These are phyloP conservation scores for Leishmania gerbilli DNA, from an alignment of 208 protist species.

Conservation along the genomic window DNA sequence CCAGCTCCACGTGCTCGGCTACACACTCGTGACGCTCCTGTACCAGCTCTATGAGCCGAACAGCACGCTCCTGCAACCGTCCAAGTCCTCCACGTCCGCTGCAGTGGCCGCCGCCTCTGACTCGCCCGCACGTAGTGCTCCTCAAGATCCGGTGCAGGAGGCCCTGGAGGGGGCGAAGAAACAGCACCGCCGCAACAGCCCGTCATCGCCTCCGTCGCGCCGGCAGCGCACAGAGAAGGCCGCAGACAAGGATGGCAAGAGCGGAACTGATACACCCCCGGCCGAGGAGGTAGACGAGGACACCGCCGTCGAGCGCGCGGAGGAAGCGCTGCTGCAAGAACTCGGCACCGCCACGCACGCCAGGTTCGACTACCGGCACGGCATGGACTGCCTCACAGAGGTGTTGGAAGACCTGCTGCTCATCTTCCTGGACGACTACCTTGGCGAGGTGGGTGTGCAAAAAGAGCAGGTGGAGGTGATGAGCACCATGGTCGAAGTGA, in stretches of 20 bases:
- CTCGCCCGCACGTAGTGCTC: background rate
- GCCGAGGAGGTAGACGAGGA: constrained; percentile 23
- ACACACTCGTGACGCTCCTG: constrained; percentile 89
- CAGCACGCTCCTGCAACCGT: constrained; percentile 36
- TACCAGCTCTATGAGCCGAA: constrained; percentile 89
- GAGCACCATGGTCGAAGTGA: constrained; percentile 92
- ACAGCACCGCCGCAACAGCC: constrained; percentile 11
- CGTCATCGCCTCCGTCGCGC: constrained; percentile 10
- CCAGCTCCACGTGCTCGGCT: constrained; percentile 92
- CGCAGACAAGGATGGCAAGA: constrained; percentile 7
- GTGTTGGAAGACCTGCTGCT: constrained; percentile 77
- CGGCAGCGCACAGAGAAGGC: constrained; percentile 15
- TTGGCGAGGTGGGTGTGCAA: constrained; percentile 84
- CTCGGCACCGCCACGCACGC: constrained; percentile 27
- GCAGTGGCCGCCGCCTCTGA: background rate
- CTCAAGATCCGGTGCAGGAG: constrained; percentile 38
- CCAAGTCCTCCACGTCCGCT: background rate
- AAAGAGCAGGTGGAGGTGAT: constrained; percentile 92
- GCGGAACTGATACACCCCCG: background rate
- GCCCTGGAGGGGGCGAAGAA: constrained; percentile 32
- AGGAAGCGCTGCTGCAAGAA: constrained; percentile 47
- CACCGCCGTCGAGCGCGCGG: constrained; percentile 41
- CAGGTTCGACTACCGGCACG: constrained; percentile 70
- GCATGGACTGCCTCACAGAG: constrained; percentile 63
- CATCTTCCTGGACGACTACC: constrained; percentile 93